A percentile compares a stretch with the other conserved stretches of the same genome.
These are phyloP conservation scores for Aristolochia contorta DNA, from an alignment of 164 flowering plant species.

Conservation along the genomic window DNA sequence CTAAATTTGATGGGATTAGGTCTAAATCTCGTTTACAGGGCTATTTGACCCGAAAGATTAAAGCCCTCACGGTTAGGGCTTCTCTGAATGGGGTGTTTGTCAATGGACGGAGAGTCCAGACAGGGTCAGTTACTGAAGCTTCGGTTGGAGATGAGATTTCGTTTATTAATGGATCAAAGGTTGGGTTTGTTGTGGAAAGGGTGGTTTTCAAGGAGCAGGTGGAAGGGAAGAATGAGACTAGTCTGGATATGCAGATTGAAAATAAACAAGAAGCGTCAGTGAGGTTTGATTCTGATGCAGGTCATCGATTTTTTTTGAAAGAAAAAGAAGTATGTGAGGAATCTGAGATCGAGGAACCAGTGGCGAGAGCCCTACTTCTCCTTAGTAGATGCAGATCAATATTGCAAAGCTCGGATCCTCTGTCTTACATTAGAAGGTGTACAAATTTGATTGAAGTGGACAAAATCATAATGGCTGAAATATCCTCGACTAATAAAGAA, in stretches of 20 bases:
- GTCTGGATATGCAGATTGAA: neutral
- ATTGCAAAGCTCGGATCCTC: conserved; percentile 47
- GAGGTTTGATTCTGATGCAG: neutral
- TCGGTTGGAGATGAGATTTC: conserved; percentile 56
- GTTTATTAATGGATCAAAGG: conserved; percentile 28
- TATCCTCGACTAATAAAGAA: neutral
- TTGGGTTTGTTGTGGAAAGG: conserved; percentile 50
- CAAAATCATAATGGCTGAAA: neutral
- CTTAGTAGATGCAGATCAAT: conserved; percentile 40
- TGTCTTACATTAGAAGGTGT: conserved; percentile 22
- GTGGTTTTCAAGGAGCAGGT: conserved; percentile 36
- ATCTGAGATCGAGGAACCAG: conserved; percentile 9
- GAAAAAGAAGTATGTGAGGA: conserved; percentile 1
- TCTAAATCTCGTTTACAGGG: conserved; percentile 8
- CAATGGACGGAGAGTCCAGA: conserved; percentile 42
- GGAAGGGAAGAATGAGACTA: conserved; percentile 3
- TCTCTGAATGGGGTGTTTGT: conserved; percentile 71
- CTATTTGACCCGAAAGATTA: neutral
- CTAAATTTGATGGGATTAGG: conserved; percentile 19
- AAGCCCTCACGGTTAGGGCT: conserved; percentile 12
- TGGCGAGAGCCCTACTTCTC: conserved; percentile 26
- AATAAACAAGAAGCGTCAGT: neutral
- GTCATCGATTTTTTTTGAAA: conserved; percentile 18
- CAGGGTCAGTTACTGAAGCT: conserved; percentile 29
- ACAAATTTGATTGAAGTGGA: conserved; percentile 4